phyloP scores from a whole-genome alignment of 225 moss, liverwort and hornwort species.

The Physcomitrium patens region DNA sequence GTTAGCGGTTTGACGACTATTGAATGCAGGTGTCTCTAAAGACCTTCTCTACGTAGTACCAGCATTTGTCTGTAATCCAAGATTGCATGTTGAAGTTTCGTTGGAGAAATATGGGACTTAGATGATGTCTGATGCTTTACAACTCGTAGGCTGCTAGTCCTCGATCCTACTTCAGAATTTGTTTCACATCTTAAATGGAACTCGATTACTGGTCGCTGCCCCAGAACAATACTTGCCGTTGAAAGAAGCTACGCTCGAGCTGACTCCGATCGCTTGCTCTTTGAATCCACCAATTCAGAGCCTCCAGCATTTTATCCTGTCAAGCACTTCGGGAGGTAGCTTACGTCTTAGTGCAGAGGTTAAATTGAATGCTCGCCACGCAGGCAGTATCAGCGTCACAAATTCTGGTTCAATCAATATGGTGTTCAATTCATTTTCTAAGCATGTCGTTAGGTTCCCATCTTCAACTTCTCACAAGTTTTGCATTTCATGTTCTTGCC shows the following conservation, averaged over 20 bases:
- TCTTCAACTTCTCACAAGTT: constrained; percentile 37
- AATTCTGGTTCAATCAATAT: constrained; percentile 54
- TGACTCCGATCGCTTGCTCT: constrained; percentile 71
- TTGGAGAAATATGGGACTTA: constrained; percentile 14
- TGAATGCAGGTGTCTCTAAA: constrained; percentile 16
- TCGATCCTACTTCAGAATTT: constrained; percentile 21
- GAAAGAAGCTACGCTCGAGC: constrained; percentile 74
- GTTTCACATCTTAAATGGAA: constrained; percentile 16
- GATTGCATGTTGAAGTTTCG: constrained; percentile 25
- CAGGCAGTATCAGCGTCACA: constrained; percentile 63
- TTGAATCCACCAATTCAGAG: constrained; percentile 92
- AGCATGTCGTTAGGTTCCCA: constrained; percentile 26
- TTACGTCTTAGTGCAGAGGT: constrained; percentile 59
- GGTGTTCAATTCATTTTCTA: constrained; percentile 31
- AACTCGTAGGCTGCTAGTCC: neutral
- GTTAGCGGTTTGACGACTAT: neutral
- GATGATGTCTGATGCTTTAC: constrained; percentile 21
- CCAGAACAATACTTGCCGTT: constrained; percentile 75
- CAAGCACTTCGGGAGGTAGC: constrained; percentile 55
- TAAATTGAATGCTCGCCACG: constrained; percentile 80
- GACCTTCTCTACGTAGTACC: constrained; percentile 24
- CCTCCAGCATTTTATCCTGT: constrained; percentile 73
- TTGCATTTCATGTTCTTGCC: constrained; percentile 46
- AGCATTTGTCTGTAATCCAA: constrained; percentile 28
- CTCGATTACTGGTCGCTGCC: constrained; percentile 43